Percentiles rank a stretch among this genome's conserved stretches.
Evolutionary conservation across 2,329 filamentous ascomycete genomes (phyloP).

Genomic region (Colletotrichum siamense): DNA sequence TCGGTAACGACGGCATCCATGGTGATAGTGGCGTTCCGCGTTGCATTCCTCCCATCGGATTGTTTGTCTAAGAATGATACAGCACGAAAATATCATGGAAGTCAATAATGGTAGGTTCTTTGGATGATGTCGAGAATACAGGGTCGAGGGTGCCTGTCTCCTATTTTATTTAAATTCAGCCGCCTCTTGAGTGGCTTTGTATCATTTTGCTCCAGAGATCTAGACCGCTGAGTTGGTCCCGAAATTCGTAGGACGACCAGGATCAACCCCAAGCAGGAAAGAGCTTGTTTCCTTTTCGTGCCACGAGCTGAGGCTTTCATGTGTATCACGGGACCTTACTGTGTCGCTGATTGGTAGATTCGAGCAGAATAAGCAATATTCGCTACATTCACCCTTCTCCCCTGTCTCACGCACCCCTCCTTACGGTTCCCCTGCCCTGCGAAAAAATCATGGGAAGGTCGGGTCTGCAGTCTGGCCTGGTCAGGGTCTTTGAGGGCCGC

Average conservation of each 20-base stretch:
- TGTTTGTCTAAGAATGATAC: not conserved
- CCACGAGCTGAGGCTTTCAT: not conserved
- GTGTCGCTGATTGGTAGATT: not conserved
- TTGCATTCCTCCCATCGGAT: not conserved
- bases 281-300: slow-evolving; percentile 2
- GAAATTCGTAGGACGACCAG: not conserved
- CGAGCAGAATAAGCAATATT: slow-evolving; percentile 1
- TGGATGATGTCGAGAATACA: not conserved
- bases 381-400: not conserved
- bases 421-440: not conserved
- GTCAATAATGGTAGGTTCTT: not conserved
- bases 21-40: slow-evolving; percentile 1
- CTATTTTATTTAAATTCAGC: not conserved
- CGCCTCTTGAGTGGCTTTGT: not conserved
- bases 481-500: not conserved
- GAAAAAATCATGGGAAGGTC: not conserved
- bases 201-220: not conserved
- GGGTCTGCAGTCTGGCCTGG: not conserved
- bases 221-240: not conserved
- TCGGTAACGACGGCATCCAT: not conserved
- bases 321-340: not conserved
- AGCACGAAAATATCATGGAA: not conserved
- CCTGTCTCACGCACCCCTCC: not conserved
- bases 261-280: not conserved
- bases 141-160: not conserved